Conservation (phyloP, 768 basidiomycete species). For the Gloeostereum incarnatum region DNA sequence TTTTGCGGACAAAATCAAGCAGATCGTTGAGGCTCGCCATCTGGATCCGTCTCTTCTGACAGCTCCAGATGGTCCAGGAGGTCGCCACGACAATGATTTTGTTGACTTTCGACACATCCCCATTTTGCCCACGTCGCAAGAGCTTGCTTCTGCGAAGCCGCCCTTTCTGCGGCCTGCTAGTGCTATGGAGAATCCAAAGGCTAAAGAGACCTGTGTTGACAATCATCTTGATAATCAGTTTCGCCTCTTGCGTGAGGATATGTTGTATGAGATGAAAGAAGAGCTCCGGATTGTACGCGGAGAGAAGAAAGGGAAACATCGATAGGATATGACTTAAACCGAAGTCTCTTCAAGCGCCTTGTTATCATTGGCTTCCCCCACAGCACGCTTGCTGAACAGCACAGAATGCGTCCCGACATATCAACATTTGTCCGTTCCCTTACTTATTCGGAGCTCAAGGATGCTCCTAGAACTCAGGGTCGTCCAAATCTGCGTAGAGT, state of each 20-base stretch:
- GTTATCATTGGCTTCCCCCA: slow-evolving; percentile 60
- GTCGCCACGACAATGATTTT: slow-evolving; percentile 65
- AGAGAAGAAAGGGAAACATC: slow-evolving; percentile 16
- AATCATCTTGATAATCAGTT: no score
- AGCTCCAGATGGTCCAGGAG: slow-evolving; percentile 34
- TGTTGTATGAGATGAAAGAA: slow-evolving; percentile 23
- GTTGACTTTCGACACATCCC: slow-evolving; percentile 48
- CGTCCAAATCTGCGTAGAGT: slow-evolving; percentile 48
- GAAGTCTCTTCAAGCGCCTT: slow-evolving; percentile 60
- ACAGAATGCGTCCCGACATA: slow-evolving; percentile 72
- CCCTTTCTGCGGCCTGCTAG: slow-evolving; percentile 43
- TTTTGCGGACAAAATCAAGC: slow-evolving; percentile 29
- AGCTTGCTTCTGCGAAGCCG: slow-evolving; percentile 31
- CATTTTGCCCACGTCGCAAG: slow-evolving; percentile 57
- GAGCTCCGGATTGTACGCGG: slow-evolving; percentile 20
- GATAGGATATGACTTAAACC: slow-evolving; percentile 60
- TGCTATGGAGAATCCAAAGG: slow-evolving; percentile 33
- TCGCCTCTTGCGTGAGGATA: no score
- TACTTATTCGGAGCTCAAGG: slow-evolving; percentile 55
- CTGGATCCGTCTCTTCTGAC: slow-evolving; percentile 22
- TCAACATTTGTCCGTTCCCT: slow-evolving; percentile 49
- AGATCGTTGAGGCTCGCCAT: slow-evolving; percentile 21
- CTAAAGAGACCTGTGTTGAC: no score
- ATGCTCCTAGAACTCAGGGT: slow-evolving; percentile 37
- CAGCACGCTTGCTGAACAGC: slow-evolving; percentile 42